phyloP scores from a whole-genome alignment of 2,329 filamentous ascomycete species.

The Escovopsis weberi region DNA sequence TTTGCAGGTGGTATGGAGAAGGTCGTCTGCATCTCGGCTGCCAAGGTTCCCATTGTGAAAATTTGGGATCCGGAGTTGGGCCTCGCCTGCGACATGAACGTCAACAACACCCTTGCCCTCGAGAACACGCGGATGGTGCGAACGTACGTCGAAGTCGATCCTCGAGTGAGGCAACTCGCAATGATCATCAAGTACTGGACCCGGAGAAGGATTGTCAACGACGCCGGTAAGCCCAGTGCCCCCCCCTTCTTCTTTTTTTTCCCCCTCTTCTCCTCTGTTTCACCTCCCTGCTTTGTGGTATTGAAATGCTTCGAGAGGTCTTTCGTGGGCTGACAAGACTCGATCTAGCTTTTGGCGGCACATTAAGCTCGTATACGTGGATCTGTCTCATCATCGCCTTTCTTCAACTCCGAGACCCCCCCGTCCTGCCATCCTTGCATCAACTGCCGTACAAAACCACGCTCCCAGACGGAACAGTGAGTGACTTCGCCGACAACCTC shows the following conservation, averaged over 20 bases:
- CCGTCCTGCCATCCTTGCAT: conserved; percentile 76
- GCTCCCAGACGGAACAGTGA: conserved; percentile 49
- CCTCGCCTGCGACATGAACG: conserved; percentile 93
- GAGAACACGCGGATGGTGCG: conserved; percentile 98
- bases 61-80: conserved; percentile 91
- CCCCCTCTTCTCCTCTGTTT: background rate
- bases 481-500: conserved; percentile 78
- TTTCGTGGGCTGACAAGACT: conserved; percentile 8
- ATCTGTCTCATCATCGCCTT: conserved; percentile 98
- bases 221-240: conserved; percentile 57
- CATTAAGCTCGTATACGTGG: conserved; percentile 96
- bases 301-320: background rate
- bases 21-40: conserved; percentile 84
- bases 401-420: conserved; percentile 71
- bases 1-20: conserved; percentile 83
- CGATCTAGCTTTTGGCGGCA: conserved; percentile 66
- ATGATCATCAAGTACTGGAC: conserved; percentile 99
- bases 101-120: conserved; percentile 89
- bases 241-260: too few species aligned
- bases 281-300: too few species aligned
- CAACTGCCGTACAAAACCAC: conserved; percentile 38
- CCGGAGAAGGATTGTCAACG: conserved; percentile 79
- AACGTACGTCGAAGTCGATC: conserved; percentile 88
- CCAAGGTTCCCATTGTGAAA: conserved; percentile 97
- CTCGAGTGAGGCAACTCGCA: conserved; percentile 76